Conservation (phyloP, 768 basidiomycete species). For the Mycena alexandri region DNA sequence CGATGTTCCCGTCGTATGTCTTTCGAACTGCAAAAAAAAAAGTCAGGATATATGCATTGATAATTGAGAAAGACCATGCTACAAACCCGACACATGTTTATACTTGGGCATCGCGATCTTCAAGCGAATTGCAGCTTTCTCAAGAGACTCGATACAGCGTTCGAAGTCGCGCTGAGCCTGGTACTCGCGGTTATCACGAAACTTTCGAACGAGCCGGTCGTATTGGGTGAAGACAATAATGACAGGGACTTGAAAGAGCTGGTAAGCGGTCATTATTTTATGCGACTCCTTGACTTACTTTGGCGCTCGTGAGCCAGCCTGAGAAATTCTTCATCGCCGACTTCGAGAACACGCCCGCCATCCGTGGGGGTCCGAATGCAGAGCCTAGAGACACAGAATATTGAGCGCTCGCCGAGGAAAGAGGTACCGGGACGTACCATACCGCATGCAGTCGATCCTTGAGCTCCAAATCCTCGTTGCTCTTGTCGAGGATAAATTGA, state of each 20-base stretch:
- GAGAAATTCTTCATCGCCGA: slow-evolving; percentile 7
- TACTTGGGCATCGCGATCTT: not conserved
- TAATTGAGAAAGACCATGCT: not conserved
- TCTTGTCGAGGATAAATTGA: slow-evolving; percentile 43
- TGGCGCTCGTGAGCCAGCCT: not conserved
- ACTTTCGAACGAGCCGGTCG: slow-evolving; percentile 9
- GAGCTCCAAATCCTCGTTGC: slow-evolving; percentile 26
- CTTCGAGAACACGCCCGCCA: slow-evolving; percentile 6
- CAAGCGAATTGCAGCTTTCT: not conserved
- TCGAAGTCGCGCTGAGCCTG: slow-evolving; percentile 6
- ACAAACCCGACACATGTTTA: not conserved
- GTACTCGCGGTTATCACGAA: not conserved
- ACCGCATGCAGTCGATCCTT: slow-evolving; percentile 48
- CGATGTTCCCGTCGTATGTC: not conserved
- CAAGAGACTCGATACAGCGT: not conserved
- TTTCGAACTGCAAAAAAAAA: not conserved
- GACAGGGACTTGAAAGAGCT: slow-evolving; percentile 4
- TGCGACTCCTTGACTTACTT: not conserved
- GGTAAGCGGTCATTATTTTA: not conserved
- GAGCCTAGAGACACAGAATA: slow-evolving; percentile 6
- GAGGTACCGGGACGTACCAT: slow-evolving; percentile 31
- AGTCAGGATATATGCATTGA: not conserved
- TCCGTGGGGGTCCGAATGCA: slow-evolving; percentile 6
- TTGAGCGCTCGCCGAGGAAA: not conserved
- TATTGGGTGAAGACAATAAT: slow-evolving; percentile 16